Evolutionary conservation across 495 filamentous ascomycete genomes (phyloP).

Genomic region (Annulohypoxylon moriforme): DNA sequence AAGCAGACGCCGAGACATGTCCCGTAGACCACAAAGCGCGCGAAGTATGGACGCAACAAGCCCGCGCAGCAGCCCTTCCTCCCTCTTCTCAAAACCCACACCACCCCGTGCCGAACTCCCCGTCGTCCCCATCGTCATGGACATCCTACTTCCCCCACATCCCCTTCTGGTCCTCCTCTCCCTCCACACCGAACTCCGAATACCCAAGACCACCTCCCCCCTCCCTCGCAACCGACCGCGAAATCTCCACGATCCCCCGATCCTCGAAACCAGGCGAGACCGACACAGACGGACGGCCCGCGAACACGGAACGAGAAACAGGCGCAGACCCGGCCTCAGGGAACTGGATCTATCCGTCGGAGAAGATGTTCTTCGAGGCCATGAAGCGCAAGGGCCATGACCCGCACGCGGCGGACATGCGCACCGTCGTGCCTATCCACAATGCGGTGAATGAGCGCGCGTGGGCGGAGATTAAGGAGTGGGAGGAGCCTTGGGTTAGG

Average conservation of each 20-base stretch:
- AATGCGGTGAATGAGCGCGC: conserved; percentile 96
- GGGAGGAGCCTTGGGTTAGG: conserved; percentile 76
- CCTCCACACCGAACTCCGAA: conserved; percentile 52
- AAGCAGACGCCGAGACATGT: conserved; percentile 62
- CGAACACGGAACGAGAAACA: conserved; percentile 77
- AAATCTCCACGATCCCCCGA: conserved; percentile 86
- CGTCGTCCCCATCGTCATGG: conserved; percentile 48
- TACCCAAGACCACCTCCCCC: conserved; percentile 47
- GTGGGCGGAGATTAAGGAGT: conserved; percentile 83
- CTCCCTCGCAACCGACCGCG: conserved; percentile 69
- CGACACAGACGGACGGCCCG: conserved; percentile 64
- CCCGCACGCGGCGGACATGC: conserved; percentile 76
- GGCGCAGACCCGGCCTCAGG: conserved; percentile 72
- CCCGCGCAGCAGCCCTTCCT: conserved; percentile 46
- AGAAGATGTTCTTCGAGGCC: conserved; percentile 94
- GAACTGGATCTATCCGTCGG: conserved; percentile 97
- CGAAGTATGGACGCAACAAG: conserved; percentile 77
- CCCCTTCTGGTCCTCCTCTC: conserved; percentile 34
- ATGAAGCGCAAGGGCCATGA: conserved; percentile 83
- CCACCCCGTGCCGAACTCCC: not conserved
- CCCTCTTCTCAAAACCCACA: conserved; percentile 2
- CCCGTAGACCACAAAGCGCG: conserved; percentile 91
- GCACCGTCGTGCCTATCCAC: conserved; percentile 93
- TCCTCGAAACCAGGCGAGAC: conserved; percentile 55
- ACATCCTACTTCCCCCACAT: conserved; percentile 54